Evolutionary conservation across 768 basidiomycete species (phyloP).

Genomic region (Suillus americanus): DNA sequence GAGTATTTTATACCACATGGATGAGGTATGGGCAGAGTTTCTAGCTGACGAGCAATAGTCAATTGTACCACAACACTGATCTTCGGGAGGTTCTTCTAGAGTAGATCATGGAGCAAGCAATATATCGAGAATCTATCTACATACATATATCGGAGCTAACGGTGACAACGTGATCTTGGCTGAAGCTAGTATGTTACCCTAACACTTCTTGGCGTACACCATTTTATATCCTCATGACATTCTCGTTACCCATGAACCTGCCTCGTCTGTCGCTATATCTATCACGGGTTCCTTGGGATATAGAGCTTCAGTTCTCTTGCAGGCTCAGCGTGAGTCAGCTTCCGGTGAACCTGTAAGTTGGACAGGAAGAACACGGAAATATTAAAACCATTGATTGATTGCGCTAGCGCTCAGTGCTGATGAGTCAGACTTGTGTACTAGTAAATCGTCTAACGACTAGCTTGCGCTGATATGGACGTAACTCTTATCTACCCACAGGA

Average conservation of each 20-base stretch:
- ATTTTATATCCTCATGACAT: constrained; percentile 13
- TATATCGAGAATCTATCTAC: background rate
- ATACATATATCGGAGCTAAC: background rate
- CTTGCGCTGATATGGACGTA: background rate
- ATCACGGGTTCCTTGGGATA: constrained; percentile 16
- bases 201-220: background rate
- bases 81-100: background rate
- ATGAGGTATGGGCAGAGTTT: constrained; percentile 45
- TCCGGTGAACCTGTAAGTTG: background rate
- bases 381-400: background rate
- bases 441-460: background rate
- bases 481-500: constrained; percentile 8
- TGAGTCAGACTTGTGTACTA: background rate
- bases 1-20: constrained; percentile 42
- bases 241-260: constrained; percentile 9
- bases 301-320: constrained; percentile 13
- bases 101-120: constrained; percentile 5
- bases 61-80: background rate
- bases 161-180: no score
- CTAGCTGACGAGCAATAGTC: constrained; percentile 15
- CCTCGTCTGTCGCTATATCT: constrained; percentile 12
- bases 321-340: background rate
- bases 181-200: background rate
- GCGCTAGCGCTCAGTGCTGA: no score
- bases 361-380: background rate